Evolutionary conservation across 106 monocot species (phyloP), one percentile per base, ranked within the genome.

Genomic region (Alisma plantagoaquatica): DNA sequence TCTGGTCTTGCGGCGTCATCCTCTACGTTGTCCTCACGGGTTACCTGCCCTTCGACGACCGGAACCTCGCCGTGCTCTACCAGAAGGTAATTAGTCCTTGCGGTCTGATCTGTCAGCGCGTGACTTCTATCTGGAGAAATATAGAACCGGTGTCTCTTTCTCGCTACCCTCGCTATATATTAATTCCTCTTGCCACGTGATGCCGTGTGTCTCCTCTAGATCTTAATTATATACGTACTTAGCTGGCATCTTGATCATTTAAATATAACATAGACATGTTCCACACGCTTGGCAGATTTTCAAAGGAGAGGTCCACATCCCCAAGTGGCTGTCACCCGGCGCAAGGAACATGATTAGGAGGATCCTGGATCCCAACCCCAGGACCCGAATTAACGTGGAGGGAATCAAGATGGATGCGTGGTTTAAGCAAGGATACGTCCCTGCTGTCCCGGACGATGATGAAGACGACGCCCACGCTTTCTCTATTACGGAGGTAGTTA

Each of bases 1-100:
- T 89, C 23, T 96, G 94, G 88, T 96, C 94, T 27, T 96, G 94
- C 31, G 94, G 93, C 25, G 94, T 96, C 30, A 89, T 89, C 51
- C 69, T 96, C 2, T 89, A 84, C 63, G 71, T 84, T 9, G 69
- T 89, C 51, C 94, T 96, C 50, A 62, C 72, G 0, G 94, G 88
- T 24, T 55, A 43, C 53, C 88, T 96, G 32, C 94, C 94, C 20
- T 96, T 96, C 29, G 84, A 88, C 33, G 94, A 96, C 49, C 63
- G 94, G 49, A 96, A 96, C 61, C 59, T 96, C 16, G 84, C 70
- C 2, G 94, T 88, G 59, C 94, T 96, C 28, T 96, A 89, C 67
- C 94, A 89, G 49, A 96, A 96, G 81, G 94, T 89, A 63, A 43
- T 14, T 2, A 16, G 10, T 43, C n/a, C 57, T n/a, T n/a, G n/a